phyloP scores from a whole-genome alignment of 176 grass and related monocot species.

The Raddia guianensis region DNA sequence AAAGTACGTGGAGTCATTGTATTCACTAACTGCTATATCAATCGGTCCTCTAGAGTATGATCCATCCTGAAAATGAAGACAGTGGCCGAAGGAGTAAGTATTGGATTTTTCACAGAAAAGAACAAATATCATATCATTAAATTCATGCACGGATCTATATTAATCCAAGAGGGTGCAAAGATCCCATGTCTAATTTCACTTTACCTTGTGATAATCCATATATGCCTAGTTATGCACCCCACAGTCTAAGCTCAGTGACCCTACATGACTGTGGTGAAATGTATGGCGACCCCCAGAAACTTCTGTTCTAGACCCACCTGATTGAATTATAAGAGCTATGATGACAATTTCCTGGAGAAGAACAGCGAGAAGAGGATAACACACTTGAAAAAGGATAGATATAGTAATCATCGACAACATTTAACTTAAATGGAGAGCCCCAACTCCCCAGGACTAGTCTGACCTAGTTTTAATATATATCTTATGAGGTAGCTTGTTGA shows the following conservation, averaged over 20 bases:
- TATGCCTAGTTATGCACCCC: too few species aligned
- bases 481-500: slow-evolving; percentile 1
- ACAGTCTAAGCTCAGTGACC: too few species aligned
- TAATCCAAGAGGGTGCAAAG: too few species aligned
- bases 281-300: too few species aligned
- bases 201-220: too few species aligned
- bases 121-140: slow-evolving; percentile 4
- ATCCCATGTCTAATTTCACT: too few species aligned
- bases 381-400: slow-evolving; percentile 1
- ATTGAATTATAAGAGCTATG: slow-evolving; percentile 18
- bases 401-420: slow-evolving; percentile 18
- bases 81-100: slow-evolving; percentile 22
- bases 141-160: too few species aligned
- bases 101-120: slow-evolving; percentile 9
- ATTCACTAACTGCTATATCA: slow-evolving; percentile 73
- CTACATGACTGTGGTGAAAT: too few species aligned
- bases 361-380: slow-evolving; percentile 14
- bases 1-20: slow-evolving; percentile 88
- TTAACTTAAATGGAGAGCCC: neutral
- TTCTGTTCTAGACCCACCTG: too few species aligned
- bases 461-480: neutral
- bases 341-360: neutral
- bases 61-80: slow-evolving; percentile 71
- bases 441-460: slow-evolving; percentile 3
- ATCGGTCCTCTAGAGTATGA: slow-evolving; percentile 94